Conservation (phyloP, 768 basidiomycete species). For the Amanita rubescens region DNA sequence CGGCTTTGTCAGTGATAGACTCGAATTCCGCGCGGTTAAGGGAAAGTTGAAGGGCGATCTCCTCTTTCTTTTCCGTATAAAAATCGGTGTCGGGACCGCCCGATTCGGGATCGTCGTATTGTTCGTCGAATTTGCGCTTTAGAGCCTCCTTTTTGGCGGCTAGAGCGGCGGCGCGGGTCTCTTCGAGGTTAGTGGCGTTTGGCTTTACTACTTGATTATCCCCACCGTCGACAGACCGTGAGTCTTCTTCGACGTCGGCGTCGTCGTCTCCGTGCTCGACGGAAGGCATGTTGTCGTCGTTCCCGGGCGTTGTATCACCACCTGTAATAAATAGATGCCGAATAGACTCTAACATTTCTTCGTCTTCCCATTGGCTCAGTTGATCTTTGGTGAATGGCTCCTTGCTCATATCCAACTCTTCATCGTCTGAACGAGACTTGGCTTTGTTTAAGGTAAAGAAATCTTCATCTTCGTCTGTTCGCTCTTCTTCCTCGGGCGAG, state of each 20-base stretch:
- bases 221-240: constrained; percentile 23
- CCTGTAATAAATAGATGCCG: constrained; percentile 89
- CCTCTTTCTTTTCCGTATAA: constrained; percentile 87
- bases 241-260: constrained; percentile 34
- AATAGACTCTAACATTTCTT: constrained; percentile 80
- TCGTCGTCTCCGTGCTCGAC: constrained; percentile 35
- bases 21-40: constrained; percentile 85
- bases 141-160: constrained; percentile 84
- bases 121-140: constrained; percentile 93
- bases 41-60: constrained; percentile 77
- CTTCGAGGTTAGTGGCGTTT: constrained; percentile 21
- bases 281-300: constrained; percentile 29
- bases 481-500: constrained; percentile 18
- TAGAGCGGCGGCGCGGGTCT: constrained; percentile 44
- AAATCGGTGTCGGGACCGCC: constrained; percentile 63
- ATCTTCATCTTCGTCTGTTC: constrained; percentile 48
- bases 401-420: constrained; percentile 66
- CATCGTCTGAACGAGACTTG: constrained; percentile 30
- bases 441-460: constrained; percentile 60
- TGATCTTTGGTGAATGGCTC: constrained; percentile 40
- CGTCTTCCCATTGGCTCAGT: constrained; percentile 75
- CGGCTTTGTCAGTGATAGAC: constrained; percentile 56
- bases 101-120: constrained; percentile 86
- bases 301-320: constrained; percentile 24
- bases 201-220: constrained; percentile 18